Evolutionary conservation across 192 early-diverging fungal genomes (phyloP).

Genomic region (Coemansia sp.): DNA sequence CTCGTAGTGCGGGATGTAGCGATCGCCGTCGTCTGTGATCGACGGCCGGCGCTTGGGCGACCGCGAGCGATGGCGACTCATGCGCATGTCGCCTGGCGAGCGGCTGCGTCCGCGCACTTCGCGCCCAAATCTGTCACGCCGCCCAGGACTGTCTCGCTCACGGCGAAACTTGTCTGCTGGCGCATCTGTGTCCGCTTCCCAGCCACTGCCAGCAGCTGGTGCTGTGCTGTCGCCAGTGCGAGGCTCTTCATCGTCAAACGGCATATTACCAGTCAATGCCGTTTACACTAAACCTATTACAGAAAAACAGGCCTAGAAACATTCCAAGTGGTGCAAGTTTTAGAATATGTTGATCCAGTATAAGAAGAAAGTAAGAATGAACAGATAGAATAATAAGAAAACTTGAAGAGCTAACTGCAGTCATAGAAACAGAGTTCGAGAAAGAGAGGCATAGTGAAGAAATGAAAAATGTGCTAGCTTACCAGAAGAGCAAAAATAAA

Average conservation of each 20-base stretch:
- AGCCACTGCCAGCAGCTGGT: constrained; percentile 13
- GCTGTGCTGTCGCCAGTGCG: constrained; percentile 19
- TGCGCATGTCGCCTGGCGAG: constrained; percentile 32
- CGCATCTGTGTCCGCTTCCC: constrained; percentile 27
- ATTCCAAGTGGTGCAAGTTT: too few species aligned
- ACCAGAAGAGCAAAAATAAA: constrained; percentile 23
- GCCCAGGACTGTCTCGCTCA: constrained; percentile 48
- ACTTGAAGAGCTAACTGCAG: neutral
- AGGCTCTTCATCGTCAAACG: constrained; percentile 47
- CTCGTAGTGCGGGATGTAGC: constrained; percentile 84
- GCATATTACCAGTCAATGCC: constrained; percentile 11
- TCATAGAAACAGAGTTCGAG: neutral
- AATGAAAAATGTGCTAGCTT: constrained; percentile 19
- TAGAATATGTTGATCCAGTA: too few species aligned
- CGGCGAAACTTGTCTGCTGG: constrained; percentile 47
- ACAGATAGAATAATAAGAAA: constrained; percentile 2
- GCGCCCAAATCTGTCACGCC: constrained; percentile 50
- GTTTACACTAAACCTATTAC: constrained; percentile 8
- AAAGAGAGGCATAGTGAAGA: neutral
- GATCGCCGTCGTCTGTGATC: constrained; percentile 62
- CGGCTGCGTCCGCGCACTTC: constrained; percentile 46
- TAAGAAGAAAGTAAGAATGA: neutral
- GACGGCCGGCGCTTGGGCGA: constrained; percentile 36
- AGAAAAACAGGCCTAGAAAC: neutral
- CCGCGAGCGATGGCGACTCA: constrained; percentile 39